Evolutionary conservation across 768 basidiomycete species (phyloP).

Genomic region (Lactarius trivialis): DNA sequence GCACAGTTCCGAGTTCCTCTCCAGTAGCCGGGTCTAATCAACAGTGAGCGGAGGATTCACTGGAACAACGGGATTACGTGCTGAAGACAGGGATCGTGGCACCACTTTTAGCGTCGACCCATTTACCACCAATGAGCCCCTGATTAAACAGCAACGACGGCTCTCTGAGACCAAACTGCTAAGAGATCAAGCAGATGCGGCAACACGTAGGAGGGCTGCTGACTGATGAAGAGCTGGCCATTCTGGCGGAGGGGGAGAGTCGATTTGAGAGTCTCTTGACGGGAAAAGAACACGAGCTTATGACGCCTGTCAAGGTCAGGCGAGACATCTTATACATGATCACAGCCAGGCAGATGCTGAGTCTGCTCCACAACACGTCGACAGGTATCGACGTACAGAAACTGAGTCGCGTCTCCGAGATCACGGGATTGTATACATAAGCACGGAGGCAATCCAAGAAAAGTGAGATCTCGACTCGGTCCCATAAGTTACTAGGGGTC

Average conservation of each 20-base stretch:
- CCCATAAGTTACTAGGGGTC: no score
- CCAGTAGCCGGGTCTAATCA: slow-evolving; percentile 78
- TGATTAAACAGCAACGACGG: slow-evolving; percentile 65
- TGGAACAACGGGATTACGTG: slow-evolving; percentile 10
- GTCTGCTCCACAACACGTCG: background rate
- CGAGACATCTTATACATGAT: slow-evolving; percentile 5
- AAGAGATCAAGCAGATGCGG: background rate
- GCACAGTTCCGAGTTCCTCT: slow-evolving; percentile 75
- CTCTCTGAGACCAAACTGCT: slow-evolving; percentile 53
- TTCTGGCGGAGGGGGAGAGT: background rate
- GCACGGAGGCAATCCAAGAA: no score
- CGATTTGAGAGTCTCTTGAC: background rate
- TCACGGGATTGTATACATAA: no score
- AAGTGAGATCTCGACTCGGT: no score
- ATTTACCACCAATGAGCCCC: slow-evolving; percentile 78
- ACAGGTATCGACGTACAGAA: background rate
- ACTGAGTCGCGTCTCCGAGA: no score
- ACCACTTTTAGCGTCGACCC: slow-evolving; percentile 73
- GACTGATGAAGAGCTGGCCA: slow-evolving; percentile 11
- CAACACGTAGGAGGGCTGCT: background rate
- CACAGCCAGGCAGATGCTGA: background rate
- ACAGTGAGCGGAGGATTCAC: background rate
- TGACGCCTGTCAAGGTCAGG: background rate
- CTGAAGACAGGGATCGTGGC: slow-evolving; percentile 70
- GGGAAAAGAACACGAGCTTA: background rate